These are phyloP conservation scores for Leccinum obscurum DNA, from an alignment of 768 basidiomycete species.

Conservation along the genomic window DNA sequence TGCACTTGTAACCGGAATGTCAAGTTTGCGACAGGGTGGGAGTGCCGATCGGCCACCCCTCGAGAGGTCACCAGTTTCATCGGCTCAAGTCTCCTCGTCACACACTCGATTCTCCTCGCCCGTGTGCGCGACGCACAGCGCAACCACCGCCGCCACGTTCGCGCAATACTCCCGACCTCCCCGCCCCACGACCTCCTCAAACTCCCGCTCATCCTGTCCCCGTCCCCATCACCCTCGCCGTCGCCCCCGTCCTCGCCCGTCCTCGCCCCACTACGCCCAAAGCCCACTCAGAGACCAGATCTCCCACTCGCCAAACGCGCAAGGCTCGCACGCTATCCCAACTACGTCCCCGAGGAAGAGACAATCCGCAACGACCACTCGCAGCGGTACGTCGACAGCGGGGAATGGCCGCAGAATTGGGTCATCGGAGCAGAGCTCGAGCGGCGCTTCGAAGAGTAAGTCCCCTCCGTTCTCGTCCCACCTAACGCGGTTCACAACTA, in stretches of 20 bases:
- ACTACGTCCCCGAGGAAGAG: conserved; percentile 93
- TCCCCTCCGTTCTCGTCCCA: conserved; percentile 13
- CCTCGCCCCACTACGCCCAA: conserved; percentile 32
- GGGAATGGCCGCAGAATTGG: conserved; percentile 94
- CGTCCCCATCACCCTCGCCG: conserved; percentile 50
- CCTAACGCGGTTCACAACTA: background rate
- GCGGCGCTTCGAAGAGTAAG: conserved; percentile 91
- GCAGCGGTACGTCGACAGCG: conserved; percentile 84
- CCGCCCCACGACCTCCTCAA: conserved; percentile 56
- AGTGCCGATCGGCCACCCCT: too few species aligned
- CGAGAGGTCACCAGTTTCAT: too few species aligned
- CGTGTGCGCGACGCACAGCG: conserved; percentile 60
- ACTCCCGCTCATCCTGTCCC: conserved; percentile 59
- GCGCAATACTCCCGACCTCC: conserved; percentile 48
- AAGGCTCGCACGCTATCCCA: conserved; percentile 64
- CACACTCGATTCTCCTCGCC: conserved; percentile 58
- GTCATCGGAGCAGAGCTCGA: conserved; percentile 88
- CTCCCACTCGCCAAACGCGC: conserved; percentile 74
- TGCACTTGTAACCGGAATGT: too few species aligned
- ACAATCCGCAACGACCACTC: conserved; percentile 96
- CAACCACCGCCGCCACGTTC: conserved; percentile 55
- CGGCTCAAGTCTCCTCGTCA: conserved; percentile 48
- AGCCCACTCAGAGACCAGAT: conserved; percentile 44
- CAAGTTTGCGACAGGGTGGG: too few species aligned
- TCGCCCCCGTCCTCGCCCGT: conserved; percentile 51